phyloP scores from a whole-genome alignment of 768 basidiomycete genomes.

The Sporobolomyces pararoseus region DNA sequence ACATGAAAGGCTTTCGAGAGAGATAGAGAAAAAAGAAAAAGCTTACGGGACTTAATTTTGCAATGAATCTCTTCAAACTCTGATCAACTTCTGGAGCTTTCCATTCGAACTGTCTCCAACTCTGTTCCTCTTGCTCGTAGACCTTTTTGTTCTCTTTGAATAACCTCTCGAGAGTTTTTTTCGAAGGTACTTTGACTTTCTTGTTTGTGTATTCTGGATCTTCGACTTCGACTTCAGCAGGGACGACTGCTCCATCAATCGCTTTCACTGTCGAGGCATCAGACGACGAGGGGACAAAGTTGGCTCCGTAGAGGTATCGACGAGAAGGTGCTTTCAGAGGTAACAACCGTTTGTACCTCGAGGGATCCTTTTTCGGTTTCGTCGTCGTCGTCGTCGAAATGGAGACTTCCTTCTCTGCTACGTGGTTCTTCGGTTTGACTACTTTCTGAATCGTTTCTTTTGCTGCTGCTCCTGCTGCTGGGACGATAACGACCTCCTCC shows the following conservation, averaged over 20 bases:
- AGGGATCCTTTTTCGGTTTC: constrained; percentile 25
- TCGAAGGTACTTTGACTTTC: constrained; percentile 27
- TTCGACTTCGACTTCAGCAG: constrained; percentile 6
- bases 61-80: constrained; percentile 4
- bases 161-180: constrained; percentile 19
- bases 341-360: constrained; percentile 32
- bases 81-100: constrained; percentile 16
- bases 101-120: constrained; percentile 31
- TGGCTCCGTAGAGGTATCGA: constrained; percentile 36
- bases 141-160: constrained; percentile 10
- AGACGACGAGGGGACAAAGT: constrained; percentile 17
- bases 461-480: too few species aligned
- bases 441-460: neutral
- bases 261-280: neutral
- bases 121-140: constrained; percentile 11
- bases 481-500: neutral
- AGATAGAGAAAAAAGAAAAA: neutral
- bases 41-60: constrained; percentile 13
- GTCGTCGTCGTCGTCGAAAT: too few species aligned
- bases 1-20: too few species aligned
- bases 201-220: constrained; percentile 20
- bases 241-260: neutral
- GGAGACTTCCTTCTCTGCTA: neutral
- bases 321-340: constrained; percentile 6
- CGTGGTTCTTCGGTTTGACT: neutral